phyloP scores from a whole-genome alignment of 164 flowering plant genomes.

The Liriodendron chinense region DNA sequence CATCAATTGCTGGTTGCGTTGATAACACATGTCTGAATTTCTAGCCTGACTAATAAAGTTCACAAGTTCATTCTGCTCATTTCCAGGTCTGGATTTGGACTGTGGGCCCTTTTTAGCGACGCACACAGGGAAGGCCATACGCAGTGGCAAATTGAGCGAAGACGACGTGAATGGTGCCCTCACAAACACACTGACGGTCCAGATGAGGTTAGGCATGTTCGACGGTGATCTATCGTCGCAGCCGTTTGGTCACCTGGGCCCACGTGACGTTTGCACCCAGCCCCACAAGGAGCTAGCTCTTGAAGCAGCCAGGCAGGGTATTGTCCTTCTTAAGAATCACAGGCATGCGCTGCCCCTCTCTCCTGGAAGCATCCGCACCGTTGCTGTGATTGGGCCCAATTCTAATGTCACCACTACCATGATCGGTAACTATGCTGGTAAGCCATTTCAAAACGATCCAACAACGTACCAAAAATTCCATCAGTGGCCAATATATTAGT shows the following conservation, averaged over 20 bases:
- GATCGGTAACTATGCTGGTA: slow-evolving; percentile 85
- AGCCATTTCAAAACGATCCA: not conserved
- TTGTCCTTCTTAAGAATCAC: slow-evolving; percentile 72
- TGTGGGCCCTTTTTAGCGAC: slow-evolving; percentile 79
- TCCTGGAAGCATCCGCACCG: slow-evolving; percentile 37
- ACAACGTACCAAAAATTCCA: not conserved
- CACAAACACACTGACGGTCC: slow-evolving; percentile 60
- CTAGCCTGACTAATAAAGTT: too few species aligned
- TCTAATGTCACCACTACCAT: slow-evolving; percentile 72
- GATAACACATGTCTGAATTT: too few species aligned
- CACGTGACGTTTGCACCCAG: slow-evolving; percentile 58
- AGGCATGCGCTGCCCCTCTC: slow-evolving; percentile 62
- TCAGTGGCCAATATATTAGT: not conserved
- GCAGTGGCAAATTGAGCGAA: slow-evolving; percentile 46
- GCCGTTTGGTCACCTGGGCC: slow-evolving; percentile 61
- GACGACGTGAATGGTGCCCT: slow-evolving; percentile 55
- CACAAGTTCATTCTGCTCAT: too few species aligned
- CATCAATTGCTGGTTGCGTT: too few species aligned
- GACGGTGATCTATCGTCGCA: slow-evolving; percentile 68
- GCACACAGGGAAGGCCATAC: slow-evolving; percentile 65
- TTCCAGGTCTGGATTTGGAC: slow-evolving; percentile 84
- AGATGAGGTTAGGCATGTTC: slow-evolving; percentile 94
- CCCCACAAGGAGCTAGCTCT: slow-evolving; percentile 68
- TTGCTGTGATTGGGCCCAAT: slow-evolving; percentile 89
- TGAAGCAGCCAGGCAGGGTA: slow-evolving; percentile 92